Percentiles rank a stretch among this genome's conserved stretches.
Evolutionary conservation across 2,329 filamentous ascomycete species (phyloP).

Genomic region (Ceratocystis destructans): DNA sequence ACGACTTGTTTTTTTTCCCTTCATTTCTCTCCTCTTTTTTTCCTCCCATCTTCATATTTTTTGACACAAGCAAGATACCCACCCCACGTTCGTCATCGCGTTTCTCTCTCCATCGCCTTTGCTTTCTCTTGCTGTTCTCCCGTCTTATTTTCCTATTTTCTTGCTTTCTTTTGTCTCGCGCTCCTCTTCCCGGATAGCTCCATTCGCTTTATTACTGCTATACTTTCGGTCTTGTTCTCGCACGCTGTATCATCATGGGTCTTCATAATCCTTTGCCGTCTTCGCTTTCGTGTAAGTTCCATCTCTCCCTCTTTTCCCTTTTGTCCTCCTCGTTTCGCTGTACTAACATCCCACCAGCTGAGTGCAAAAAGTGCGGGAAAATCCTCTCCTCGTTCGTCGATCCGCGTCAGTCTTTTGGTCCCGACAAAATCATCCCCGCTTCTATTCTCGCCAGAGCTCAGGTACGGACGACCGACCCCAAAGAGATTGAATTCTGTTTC

Average conservation of each 20-base stretch:
- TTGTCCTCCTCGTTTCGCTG: neutral
- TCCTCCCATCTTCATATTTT: neutral
- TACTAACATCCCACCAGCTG: constrained; percentile 44
- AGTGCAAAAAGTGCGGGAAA: constrained; percentile 94
- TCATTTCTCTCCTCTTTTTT: neutral
- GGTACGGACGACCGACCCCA: constrained; percentile 41
- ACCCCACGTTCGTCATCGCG: neutral
- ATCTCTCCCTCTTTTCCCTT: neutral
- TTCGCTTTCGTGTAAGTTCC: constrained; percentile 51
- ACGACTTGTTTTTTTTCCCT: neutral
- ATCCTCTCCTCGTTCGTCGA: constrained; percentile 92
- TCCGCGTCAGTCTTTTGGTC: constrained; percentile 81
- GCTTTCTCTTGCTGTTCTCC: neutral
- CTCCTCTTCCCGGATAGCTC: neutral
- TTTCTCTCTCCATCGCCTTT: neutral
- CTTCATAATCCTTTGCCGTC: constrained; percentile 54
- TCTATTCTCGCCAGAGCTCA: constrained; percentile 82
- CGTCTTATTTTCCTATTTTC: neutral
- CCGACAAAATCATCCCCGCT: constrained; percentile 93
- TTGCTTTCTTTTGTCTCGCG: neutral
- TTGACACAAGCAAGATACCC: neutral
- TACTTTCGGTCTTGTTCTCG: neutral
- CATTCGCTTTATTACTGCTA: too few relatives aligned
- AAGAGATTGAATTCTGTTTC: neutral
- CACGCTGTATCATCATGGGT: constrained; percentile 35